These are phyloP conservation scores for Globisporangium nodosum DNA, from an alignment of 352 stramenopile species.

Conservation along the genomic window DNA sequence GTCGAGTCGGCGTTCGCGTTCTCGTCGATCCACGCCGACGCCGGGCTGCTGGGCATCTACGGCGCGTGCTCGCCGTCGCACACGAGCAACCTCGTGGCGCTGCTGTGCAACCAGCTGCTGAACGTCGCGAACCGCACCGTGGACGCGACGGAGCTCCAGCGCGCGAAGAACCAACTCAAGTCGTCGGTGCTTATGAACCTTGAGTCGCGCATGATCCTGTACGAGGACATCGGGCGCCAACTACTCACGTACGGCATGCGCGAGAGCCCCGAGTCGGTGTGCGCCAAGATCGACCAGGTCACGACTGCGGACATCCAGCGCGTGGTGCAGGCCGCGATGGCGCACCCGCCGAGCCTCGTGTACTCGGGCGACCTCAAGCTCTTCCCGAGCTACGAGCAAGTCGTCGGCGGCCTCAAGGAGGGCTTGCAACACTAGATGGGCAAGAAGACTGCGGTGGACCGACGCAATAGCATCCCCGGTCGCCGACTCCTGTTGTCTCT, in stretches of 20 bases:
- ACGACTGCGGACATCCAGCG: constrained; percentile 83
- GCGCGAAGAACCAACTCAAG: constrained; percentile 99
- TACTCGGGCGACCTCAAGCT: constrained; percentile 74
- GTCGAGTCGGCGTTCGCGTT: constrained; percentile 98
- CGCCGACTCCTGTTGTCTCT: background rate
- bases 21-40: constrained; percentile 93
- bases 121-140: constrained; percentile 77
- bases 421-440: constrained; percentile 26
- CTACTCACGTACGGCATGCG: constrained; percentile 95
- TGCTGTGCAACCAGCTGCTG: constrained; percentile 93
- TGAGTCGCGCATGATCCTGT: constrained; percentile 96
- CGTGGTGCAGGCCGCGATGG: constrained; percentile 70
- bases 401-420: constrained; percentile 69
- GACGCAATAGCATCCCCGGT: background rate
- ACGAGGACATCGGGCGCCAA: constrained; percentile 99
- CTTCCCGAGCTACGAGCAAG: constrained; percentile 83
- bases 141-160: constrained; percentile 85
- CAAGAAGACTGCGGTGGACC: background rate
- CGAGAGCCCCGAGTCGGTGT: constrained; percentile 86
- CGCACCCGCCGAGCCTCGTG: constrained; percentile 73
- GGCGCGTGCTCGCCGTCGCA: constrained; percentile 79
- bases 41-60: constrained; percentile 94
- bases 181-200: constrained; percentile 99
- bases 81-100: constrained; percentile 89
- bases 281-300: constrained; percentile 85